Percentiles rank a stretch among this genome's conserved stretches.
Conservation (phyloP, 208 protist genomes). For the Leishmania lainsoni region DNA sequence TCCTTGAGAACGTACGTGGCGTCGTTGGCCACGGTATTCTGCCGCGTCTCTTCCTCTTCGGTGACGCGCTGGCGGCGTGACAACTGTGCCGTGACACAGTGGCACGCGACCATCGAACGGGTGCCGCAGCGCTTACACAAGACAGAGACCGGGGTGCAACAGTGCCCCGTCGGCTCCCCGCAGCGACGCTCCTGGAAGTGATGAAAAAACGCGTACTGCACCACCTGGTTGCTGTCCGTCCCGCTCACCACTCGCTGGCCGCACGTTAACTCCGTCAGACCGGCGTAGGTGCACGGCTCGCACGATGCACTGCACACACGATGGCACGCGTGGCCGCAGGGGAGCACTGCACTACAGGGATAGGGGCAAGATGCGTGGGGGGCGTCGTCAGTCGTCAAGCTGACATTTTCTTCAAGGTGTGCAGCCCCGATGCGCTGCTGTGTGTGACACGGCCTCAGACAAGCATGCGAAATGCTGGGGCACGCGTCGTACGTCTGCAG, state of each 20-base stretch:
- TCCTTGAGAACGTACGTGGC: conserved; percentile 44
- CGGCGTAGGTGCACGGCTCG: conserved; percentile 71
- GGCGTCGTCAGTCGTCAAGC: background rate
- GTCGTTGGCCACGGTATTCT: conserved; percentile 16
- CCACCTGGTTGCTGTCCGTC: conserved; percentile 44
- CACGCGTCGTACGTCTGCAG: conserved; percentile 67
- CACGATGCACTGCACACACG: conserved; percentile 70
- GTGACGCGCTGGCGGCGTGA: conserved; percentile 16
- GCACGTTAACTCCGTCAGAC: conserved; percentile 69
- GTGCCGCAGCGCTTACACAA: conserved; percentile 72
- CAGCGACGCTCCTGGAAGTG: conserved; percentile 80
- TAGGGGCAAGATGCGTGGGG: conserved; percentile 72
- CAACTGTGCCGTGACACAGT: conserved; percentile 40
- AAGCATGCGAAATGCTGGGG: conserved; percentile 66
- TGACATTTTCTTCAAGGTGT: background rate
- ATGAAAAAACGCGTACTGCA: conserved; percentile 55
- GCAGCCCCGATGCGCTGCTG: conserved; percentile 11
- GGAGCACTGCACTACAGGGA: conserved; percentile 60
- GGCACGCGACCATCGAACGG: conserved; percentile 59
- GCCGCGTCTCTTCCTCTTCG: conserved; percentile 17
- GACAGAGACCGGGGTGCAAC: conserved; percentile 53
- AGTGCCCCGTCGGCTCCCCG: conserved; percentile 51
- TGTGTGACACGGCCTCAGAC: conserved; percentile 69
- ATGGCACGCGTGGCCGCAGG: conserved; percentile 77
- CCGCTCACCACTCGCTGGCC: conserved; percentile 84